A percentile compares a stretch with the other conserved stretches of the same genome.
These are phyloP conservation scores for Annulohypoxylon moriforme DNA, from an alignment of 495 filamentous ascomycete species.

Conservation along the genomic window DNA sequence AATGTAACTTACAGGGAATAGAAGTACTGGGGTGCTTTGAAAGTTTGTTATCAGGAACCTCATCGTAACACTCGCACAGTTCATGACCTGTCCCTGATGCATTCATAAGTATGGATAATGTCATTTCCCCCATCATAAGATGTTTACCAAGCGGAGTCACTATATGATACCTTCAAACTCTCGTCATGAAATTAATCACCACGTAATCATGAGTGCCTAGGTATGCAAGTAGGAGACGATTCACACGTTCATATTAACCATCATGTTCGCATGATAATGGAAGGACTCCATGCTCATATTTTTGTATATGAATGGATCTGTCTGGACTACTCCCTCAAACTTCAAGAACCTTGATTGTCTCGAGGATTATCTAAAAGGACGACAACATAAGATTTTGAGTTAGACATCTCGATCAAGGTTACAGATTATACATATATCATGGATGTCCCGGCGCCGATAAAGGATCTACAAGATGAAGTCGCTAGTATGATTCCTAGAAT, in stretches of 20 bases:
- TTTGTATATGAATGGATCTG: neutral
- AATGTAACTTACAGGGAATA: neutral
- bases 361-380: neutral
- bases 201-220: too few relatives aligned
- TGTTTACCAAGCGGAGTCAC: too few relatives aligned
- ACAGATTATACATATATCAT: neutral
- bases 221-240: too few relatives aligned
- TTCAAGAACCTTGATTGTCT: neutral
- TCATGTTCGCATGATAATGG: neutral
- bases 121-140: too few relatives aligned
- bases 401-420: neutral
- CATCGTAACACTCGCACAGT: too few relatives aligned
- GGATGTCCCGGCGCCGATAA: neutral
- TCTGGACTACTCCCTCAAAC: neutral
- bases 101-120: too few relatives aligned
- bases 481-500: neutral
- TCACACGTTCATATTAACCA: too few relatives aligned
- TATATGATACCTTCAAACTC: too few relatives aligned
- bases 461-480: neutral
- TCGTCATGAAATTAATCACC: too few relatives aligned
- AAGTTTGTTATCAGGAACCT: neutral
- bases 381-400: neutral
- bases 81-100: too few relatives aligned
- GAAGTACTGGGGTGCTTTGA: neutral
- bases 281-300: neutral